phyloP scores from a whole-genome alignment of 2,329 filamentous ascomycete genomes.

The Botrytis aclada region DNA sequence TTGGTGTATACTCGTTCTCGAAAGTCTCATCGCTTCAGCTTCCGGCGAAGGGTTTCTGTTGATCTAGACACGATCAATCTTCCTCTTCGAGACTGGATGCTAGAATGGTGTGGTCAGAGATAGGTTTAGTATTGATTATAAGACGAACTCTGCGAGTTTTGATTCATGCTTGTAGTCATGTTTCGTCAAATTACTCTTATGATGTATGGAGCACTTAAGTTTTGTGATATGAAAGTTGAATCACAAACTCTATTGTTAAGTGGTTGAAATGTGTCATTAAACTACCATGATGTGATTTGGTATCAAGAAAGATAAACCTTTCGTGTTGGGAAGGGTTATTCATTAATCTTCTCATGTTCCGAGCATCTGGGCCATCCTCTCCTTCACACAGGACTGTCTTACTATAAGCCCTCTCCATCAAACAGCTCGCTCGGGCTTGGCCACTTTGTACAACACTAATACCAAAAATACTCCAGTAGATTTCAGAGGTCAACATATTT shows the following conservation, averaged over 20 bases:
- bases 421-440: constrained; percentile 41
- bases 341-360: constrained; percentile 22
- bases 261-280: not conserved
- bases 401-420: constrained; percentile 41
- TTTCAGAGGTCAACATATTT: constrained; percentile 29
- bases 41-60: not conserved
- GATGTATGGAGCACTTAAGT: not conserved
- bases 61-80: not conserved
- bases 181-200: not conserved
- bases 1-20: not conserved
- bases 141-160: not conserved
- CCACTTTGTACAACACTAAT: constrained; percentile 44
- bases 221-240: not conserved
- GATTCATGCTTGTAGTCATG: not conserved
- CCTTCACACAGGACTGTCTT: constrained; percentile 39
- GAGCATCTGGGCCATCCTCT: constrained; percentile 37
- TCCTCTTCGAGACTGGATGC: not conserved
- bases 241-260: not conserved
- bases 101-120: not conserved
- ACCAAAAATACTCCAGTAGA: constrained; percentile 45
- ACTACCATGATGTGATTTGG: not conserved
- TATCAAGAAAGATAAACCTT: not conserved
- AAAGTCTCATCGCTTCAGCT: not conserved
- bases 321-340: constrained; percentile 9
- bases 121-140: not conserved